Base-by-base conservation (phyloP, 352 stramenopile genomes). In the Phytophthora foliorum region DNA sequence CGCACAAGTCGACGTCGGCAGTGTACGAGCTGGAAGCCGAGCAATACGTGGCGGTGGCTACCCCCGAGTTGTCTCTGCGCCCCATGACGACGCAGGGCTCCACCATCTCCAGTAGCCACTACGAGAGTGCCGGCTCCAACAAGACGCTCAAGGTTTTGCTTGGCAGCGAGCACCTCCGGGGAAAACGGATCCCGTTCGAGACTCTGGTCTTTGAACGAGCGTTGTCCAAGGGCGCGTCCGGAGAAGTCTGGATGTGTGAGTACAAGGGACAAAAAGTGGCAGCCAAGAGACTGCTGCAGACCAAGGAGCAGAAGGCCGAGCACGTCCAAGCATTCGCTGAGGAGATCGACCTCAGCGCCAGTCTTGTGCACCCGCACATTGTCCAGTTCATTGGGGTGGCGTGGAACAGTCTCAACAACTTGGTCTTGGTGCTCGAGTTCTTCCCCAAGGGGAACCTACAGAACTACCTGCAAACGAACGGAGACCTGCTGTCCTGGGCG, bases 301-400 rank as follows among this genome's bases (percentile, higher is more conserved):
- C 44, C n/a, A 75, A 69, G 34, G 42, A 75, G 10, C 59, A 67
- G 14, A 80, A 69, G 19, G 67, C 73, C 3, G 63, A 75, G 25
- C 57, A 71, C 29, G 59, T 82, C 2, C 38, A 75, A 29, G 67
- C 61, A 1, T 87, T 91, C 24, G 51, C 83, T 1, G 70, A 67
- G 13, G 83, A 91, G 59, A 89, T 91, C 61, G 72, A 86, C 31
- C 67, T 91, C 13, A 85, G 67, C 2, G 77, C 83, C 31, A 75
- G 67, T 22, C 56, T 91, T 27, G 62, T 78, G 1, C 83, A 91
- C 63, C 79, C 77, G 0, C 77, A 89, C 68, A 72, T 91, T 36
- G 63, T 84, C 10, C 53, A 69, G 4, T 86, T 89, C 59, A 60
- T 91, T 19, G 83, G 77, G 14, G 75, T 91, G 8, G 81, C 83